These are phyloP conservation scores for Gossypium arboreum DNA, from an alignment of 345 rosid species.

Conservation along the genomic window DNA sequence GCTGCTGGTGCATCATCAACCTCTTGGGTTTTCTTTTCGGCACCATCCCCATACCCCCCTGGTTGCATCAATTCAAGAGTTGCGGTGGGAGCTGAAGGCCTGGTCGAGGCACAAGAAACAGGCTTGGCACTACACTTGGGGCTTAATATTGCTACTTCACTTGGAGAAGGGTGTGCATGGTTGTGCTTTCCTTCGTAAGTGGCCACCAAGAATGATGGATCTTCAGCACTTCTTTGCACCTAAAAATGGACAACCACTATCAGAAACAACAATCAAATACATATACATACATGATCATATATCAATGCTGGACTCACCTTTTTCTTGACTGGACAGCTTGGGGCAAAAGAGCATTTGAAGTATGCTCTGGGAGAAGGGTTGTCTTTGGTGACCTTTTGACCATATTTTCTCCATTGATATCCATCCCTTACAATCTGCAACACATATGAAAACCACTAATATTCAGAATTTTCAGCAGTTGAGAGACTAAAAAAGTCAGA, in stretches of 20 bases:
- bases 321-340: constrained; percentile 84
- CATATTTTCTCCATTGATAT: constrained; percentile 94
- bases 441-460: neutral
- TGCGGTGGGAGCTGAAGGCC: constrained; percentile 4
- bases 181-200: constrained; percentile 92
- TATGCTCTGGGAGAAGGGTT: constrained; percentile 97
- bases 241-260: constrained; percentile 16
- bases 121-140: constrained; percentile 24
- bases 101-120: constrained; percentile 13
- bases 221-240: constrained; percentile 89
- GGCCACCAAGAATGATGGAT: constrained; percentile 64
- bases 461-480: neutral
- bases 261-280: constrained; percentile 1
- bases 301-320: constrained; percentile 44
- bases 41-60: neutral
- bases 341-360: constrained; percentile 85
- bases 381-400: constrained; percentile 93
- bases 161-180: constrained; percentile 37
- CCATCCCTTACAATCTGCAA: constrained; percentile 78
- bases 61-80: constrained; percentile 31
- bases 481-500: neutral
- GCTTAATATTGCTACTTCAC: constrained; percentile 22
- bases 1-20: constrained; percentile 22
- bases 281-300: neutral
- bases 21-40: constrained; percentile 22